phyloP scores from a whole-genome alignment of 1,284 basidiomycete species.

The Leucoagaricus sp. region DNA sequence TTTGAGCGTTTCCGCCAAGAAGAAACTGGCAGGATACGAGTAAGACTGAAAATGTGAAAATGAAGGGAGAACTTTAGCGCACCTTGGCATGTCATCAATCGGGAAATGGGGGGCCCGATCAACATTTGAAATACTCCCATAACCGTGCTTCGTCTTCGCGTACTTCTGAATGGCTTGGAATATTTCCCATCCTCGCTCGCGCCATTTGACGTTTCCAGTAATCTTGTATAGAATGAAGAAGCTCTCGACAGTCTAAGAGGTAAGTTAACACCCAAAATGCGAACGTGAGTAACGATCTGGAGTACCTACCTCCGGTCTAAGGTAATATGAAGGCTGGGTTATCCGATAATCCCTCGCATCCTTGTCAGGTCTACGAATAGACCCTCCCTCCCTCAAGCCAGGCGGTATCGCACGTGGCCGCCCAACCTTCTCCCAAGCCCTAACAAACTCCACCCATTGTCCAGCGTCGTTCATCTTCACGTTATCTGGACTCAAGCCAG shows the following conservation, averaged over 20 bases:
- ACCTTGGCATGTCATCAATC: constrained; percentile 74
- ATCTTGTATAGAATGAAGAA: constrained; percentile 72
- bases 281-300: neutral
- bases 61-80: constrained; percentile 15
- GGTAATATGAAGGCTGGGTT: constrained; percentile 41
- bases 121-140: constrained; percentile 57
- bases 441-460: constrained; percentile 55
- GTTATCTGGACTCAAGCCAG: constrained; percentile 64
- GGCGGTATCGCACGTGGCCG: constrained; percentile 39
- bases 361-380: constrained; percentile 26
- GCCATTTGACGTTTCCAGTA: constrained; percentile 69
- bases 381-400: constrained; percentile 23
- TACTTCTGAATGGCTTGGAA: constrained; percentile 70
- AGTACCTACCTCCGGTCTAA: constrained; percentile 67
- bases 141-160: constrained; percentile 55
- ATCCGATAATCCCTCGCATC: constrained; percentile 52
- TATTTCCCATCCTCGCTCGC: constrained; percentile 72
- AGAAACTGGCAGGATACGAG: constrained; percentile 28
- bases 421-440: constrained; percentile 51
- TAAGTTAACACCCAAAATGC: constrained; percentile 4
- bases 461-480: constrained; percentile 42
- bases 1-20: constrained; percentile 54
- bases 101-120: constrained; percentile 35
- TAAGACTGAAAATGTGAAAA: neutral
- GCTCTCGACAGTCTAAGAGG: constrained; percentile 63